Evolutionary conservation across 2,329 filamentous ascomycete genomes (phyloP).

Genomic region (Ophidiomyces ophidiicola): DNA sequence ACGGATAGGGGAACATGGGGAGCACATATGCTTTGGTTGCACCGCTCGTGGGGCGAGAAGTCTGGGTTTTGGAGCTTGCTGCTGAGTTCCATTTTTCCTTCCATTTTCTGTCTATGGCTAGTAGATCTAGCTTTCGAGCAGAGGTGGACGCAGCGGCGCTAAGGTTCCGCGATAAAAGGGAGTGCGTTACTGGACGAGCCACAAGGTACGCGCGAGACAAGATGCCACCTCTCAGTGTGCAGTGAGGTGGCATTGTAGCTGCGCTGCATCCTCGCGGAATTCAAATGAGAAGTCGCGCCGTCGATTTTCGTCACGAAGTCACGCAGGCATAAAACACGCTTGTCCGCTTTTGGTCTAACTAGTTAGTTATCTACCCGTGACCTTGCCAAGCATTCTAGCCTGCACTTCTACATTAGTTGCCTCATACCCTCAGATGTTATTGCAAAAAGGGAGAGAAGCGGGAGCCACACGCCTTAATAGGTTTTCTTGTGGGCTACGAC

Average conservation of each 20-base stretch:
- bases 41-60: constrained; percentile 7
- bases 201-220: not conserved
- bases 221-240: not conserved
- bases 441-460: too few species aligned
- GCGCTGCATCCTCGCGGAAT: constrained; percentile 4
- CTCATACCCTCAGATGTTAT: too few species aligned
- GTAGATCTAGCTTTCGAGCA: constrained; percentile 31
- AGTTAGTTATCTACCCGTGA: too few species aligned
- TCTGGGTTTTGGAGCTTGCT: constrained; percentile 1
- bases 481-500: too few species aligned
- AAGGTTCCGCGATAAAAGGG: constrained; percentile 1
- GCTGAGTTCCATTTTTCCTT: constrained; percentile 37
- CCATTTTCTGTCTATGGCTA: constrained; percentile 44
- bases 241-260: constrained; percentile 6
- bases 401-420: too few species aligned
- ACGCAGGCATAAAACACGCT: too few species aligned
- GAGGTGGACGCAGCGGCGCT: constrained; percentile 19
- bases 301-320: too few species aligned
- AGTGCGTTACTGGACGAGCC: not conserved
- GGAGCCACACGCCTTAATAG: too few species aligned
- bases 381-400: too few species aligned
- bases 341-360: too few species aligned
- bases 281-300: too few species aligned
- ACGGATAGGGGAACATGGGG: constrained; percentile 90
- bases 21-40: constrained; percentile 53